Base-by-base conservation (phyloP, 495 filamentous ascomycete genomes). In the Penicillium lagena region DNA sequence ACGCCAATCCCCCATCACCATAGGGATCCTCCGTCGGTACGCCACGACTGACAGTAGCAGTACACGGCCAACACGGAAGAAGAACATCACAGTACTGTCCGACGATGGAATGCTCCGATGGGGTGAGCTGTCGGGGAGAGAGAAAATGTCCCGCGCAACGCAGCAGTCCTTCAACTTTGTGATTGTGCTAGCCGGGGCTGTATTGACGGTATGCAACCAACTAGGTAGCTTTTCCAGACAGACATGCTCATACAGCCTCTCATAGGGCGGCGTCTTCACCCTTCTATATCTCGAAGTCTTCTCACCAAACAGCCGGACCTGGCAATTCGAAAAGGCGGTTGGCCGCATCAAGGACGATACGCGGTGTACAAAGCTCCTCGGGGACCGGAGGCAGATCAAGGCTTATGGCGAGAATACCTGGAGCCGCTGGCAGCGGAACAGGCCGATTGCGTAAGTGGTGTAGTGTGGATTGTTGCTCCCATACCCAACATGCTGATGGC, bases 121-220 rank as follows among this genome's bases (percentile, higher is more conserved):
- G 93, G 65, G 70, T 0, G 74, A 90, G 27, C 75, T 98, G 29
- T 86, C 79, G 10, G 60, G 67, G 0, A 59, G 70, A 39, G 90
- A 96, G 63, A 97, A 96, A 60, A 81, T 82, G 7, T 83, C 82
- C 40, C 81, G 94, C 35, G 86, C 91, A 17, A 88, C 89, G 9
- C 90, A 95, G 60, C 93, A 96, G 53, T 82, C 85, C 10, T 82
- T 93, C 64, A 97, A 95, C 70, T 80, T 95, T 29, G 72, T 82
- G 44, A 63, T 95, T 32, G 78, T 97, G 2, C 41, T 91, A 7
- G 70, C 83, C 6, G 93, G 94, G 31, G 63, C 87, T 14, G 75
- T 81, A 11, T 60, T 89, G 43, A 95, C 90, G 33, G 88, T 59
- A 56, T 30, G 53, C 17, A 29, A n/a, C 13, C 32, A 14, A 9